These are phyloP conservation scores for Allantophomopsis cytisporea DNA, from an alignment of 2,329 filamentous ascomycete species.

Conservation along the genomic window DNA sequence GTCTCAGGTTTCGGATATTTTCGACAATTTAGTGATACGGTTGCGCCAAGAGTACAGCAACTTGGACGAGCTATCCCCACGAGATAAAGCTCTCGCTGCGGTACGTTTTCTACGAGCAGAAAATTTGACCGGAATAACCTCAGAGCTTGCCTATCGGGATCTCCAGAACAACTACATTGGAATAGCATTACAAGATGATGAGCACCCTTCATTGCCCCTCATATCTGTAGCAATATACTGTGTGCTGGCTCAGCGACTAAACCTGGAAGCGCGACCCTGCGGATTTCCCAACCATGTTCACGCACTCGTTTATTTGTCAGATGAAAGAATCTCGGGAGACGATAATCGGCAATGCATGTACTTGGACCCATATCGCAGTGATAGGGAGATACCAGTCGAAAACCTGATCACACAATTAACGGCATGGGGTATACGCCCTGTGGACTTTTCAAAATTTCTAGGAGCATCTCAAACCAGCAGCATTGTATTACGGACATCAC, in stretches of 20 bases:
- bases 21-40: constrained; percentile 47
- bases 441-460: constrained; percentile 38
- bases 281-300: constrained; percentile 79
- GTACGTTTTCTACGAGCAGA: constrained; percentile 55
- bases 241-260: constrained; percentile 59
- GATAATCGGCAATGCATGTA: constrained; percentile 50
- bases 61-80: constrained; percentile 42
- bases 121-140: constrained; percentile 58
- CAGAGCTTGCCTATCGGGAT: constrained; percentile 56
- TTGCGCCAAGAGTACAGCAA: constrained; percentile 39
- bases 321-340: constrained; percentile 20
- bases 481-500: constrained; percentile 61
- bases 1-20: constrained; percentile 41
- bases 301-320: constrained; percentile 59
- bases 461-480: constrained; percentile 48
- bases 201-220: constrained; percentile 72
- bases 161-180: constrained; percentile 83
- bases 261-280: constrained; percentile 64
- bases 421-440: constrained; percentile 26
- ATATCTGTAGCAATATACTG: constrained; percentile 83
- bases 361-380: constrained; percentile 66
- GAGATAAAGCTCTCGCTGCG: constrained; percentile 54
- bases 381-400: constrained; percentile 48
- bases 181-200: constrained; percentile 56
- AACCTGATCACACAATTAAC: constrained; percentile 47